These are phyloP conservation scores for Ajuga chamaepitys DNA, from an alignment of 257 asterid species.

Conservation along the genomic window DNA sequence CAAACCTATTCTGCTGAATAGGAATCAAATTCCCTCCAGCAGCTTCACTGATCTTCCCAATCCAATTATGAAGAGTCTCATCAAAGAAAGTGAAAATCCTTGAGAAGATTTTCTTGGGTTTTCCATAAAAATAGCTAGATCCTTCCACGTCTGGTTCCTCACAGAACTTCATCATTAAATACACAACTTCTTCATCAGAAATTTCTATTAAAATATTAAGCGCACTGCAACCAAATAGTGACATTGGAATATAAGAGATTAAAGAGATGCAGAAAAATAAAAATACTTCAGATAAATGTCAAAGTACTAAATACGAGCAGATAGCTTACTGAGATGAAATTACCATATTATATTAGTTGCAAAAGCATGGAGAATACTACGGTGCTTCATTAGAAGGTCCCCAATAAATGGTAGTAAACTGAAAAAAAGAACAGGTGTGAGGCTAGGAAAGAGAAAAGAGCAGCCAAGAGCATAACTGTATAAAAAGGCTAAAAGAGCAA, in stretches of 20 bases:
- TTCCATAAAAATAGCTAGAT: constrained; percentile 34
- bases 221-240: constrained; percentile 55
- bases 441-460: constrained; percentile 10
- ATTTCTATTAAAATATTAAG: constrained; percentile 51
- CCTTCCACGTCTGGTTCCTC: constrained; percentile 52
- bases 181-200: constrained; percentile 49
- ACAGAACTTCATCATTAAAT: constrained; percentile 50
- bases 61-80: constrained; percentile 46
- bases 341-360: constrained; percentile 57
- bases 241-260: constrained; percentile 5
- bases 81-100: constrained; percentile 33
- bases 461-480: constrained; percentile 9
- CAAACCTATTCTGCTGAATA: constrained; percentile 41
- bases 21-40: constrained; percentile 23
- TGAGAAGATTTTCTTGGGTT: constrained; percentile 31
- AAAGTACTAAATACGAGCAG: not conserved
- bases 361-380: constrained; percentile 36
- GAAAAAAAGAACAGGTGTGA: constrained; percentile 20
- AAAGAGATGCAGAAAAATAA: not conserved
- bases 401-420: constrained; percentile 61
- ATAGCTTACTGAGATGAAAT: constrained; percentile 1
- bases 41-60: constrained; percentile 30
- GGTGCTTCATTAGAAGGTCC: constrained; percentile 54
- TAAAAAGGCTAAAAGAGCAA: constrained; percentile 16
- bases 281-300: not conserved